phyloP scores from a whole-genome alignment of 106 monocot genomes.

The Narthecium ossifragum region DNA sequence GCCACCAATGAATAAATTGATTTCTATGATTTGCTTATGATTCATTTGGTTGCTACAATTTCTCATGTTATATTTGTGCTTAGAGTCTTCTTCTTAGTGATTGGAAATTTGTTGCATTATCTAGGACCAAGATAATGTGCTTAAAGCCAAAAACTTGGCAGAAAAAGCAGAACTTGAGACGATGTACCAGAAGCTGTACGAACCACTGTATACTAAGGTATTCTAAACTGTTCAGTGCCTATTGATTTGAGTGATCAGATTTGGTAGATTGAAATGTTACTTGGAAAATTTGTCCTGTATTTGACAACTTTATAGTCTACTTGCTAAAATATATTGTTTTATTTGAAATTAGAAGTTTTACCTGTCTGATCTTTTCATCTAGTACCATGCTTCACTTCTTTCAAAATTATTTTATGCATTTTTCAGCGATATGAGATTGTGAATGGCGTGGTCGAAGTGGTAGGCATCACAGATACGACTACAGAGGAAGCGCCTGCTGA shows the following conservation, averaged over 20 bases:
- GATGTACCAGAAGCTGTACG: constrained; percentile 75
- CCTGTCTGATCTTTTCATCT: neutral
- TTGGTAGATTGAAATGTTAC: neutral
- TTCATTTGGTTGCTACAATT: neutral
- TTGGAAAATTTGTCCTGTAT: neutral
- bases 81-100: neutral
- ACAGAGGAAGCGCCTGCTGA: constrained; percentile 18
- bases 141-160: constrained; percentile 63
- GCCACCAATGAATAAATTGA: neutral
- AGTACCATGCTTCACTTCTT: neutral
- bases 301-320: no score
- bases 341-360: neutral
- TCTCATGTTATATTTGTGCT: neutral
- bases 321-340: neutral
- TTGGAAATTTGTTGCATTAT: neutral
- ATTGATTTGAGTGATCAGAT: neutral
- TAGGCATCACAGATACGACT: constrained; percentile 23
- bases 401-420: neutral
- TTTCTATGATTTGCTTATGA: neutral
- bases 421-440: constrained; percentile 65
- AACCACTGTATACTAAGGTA: constrained; percentile 67
- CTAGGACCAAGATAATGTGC: constrained; percentile 55
- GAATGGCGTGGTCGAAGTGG: constrained; percentile 60
- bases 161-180: constrained; percentile 67
- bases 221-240: neutral